phyloP scores from a whole-genome alignment of 768 basidiomycete species.

The Steccherinum ochraceum region DNA sequence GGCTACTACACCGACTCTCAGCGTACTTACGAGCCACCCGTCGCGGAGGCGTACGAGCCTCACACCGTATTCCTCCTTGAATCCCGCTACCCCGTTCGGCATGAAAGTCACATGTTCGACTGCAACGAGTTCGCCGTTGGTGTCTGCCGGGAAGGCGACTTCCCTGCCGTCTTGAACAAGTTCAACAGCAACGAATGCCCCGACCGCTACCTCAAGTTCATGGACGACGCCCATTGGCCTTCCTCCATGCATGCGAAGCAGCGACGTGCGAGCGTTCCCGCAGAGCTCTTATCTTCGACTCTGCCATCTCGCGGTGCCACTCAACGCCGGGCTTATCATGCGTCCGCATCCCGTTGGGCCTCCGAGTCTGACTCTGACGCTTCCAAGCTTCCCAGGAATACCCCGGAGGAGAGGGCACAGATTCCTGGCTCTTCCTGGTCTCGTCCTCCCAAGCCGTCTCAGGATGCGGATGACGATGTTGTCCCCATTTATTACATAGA shows the following conservation, averaged over 20 bases:
- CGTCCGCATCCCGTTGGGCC: constrained; percentile 1
- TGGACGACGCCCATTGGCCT: constrained; percentile 37
- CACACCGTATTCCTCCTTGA: constrained; percentile 35
- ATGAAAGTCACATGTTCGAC: constrained; percentile 25
- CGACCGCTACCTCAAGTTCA: constrained; percentile 14
- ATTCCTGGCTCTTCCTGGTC: constrained; percentile 18
- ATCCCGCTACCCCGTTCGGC: constrained; percentile 25
- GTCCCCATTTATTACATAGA: constrained; percentile 24
- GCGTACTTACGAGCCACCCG: constrained; percentile 25
- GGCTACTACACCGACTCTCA: constrained; percentile 22
- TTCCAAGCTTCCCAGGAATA: neutral
- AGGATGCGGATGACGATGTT: constrained; percentile 22
- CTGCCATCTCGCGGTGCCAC: neutral
- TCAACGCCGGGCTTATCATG: constrained; percentile 13
- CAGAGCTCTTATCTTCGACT: neutral
- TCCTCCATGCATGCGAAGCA: constrained; percentile 4
- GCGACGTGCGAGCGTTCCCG: neutral
- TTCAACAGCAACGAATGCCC: constrained; percentile 26
- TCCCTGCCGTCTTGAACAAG: constrained; percentile 20
- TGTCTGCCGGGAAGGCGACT: constrained; percentile 28
- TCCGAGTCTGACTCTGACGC: constrained; percentile 8
- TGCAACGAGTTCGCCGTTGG: constrained; percentile 26
- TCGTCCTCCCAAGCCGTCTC: constrained; percentile 19
- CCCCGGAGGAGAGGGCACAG: constrained; percentile 12
- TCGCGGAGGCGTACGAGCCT: constrained; percentile 29